Conservation (phyloP, 805 yeast genomes). For the Lipomyces sp. region DNA sequence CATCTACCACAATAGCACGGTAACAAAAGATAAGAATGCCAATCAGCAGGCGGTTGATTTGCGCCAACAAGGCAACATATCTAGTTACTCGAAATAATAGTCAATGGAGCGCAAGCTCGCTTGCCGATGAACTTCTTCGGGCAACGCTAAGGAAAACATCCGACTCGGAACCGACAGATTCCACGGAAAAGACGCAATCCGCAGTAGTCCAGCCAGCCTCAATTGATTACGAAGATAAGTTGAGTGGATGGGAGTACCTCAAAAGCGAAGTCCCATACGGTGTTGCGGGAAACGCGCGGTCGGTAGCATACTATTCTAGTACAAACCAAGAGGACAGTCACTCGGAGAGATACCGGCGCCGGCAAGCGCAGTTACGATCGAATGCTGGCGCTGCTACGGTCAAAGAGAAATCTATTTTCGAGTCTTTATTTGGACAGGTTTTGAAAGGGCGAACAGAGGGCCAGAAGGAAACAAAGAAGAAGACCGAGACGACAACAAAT, state of each 20-base stretch:
- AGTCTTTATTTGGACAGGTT: conserved; percentile 26
- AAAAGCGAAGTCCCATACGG: conserved; percentile 5
- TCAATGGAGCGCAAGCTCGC: conserved; percentile 5
- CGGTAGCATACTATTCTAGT: neutral
- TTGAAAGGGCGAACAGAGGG: conserved; percentile 9
- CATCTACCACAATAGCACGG: neutral
- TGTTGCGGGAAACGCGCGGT: neutral
- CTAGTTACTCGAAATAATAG: neutral
- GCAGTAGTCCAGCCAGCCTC: neutral
- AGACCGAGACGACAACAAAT: neutral
- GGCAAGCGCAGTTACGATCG: conserved; percentile 15
- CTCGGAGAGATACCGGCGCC: neutral
- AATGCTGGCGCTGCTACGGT: conserved; percentile 20
- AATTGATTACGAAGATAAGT: neutral
- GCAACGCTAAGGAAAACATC: neutral
- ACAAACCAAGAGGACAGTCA: neutral
- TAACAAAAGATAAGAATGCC: neutral
- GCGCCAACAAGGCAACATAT: neutral
- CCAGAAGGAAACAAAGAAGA: neutral
- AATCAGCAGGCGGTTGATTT: neutral
- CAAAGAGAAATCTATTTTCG: conserved; percentile 27
- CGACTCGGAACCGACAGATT: neutral
- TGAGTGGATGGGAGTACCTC: conserved; percentile 8
- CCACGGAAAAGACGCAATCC: neutral
- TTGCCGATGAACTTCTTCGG: conserved; percentile 7